Evolutionary conservation across 257 asterid genomes (phyloP).

Genomic region (Nicotiana benthamiana): DNA sequence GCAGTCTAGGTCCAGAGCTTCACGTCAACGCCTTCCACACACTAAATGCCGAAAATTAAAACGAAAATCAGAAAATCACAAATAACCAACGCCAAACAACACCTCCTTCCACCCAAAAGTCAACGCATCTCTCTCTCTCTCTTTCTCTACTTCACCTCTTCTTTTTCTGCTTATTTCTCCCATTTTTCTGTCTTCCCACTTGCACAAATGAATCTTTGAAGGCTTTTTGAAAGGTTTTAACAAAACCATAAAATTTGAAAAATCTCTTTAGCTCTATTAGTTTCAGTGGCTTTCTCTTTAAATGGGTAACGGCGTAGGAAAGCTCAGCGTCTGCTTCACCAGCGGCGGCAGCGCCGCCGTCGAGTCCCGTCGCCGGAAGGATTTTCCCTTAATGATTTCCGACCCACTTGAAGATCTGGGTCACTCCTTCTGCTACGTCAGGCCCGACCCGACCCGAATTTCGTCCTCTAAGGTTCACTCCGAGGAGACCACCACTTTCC

Average conservation of each 20-base stretch:
- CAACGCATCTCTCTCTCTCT: slow-evolving; percentile 38
- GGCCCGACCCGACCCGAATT: slow-evolving; percentile 49
- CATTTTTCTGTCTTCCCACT: background rate
- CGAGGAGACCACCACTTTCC: slow-evolving; percentile 51
- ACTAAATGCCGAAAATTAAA: background rate
- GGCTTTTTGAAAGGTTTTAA: background rate
- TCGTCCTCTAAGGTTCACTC: slow-evolving; percentile 63
- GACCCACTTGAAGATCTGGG: slow-evolving; percentile 86
- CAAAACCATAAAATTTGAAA: background rate
- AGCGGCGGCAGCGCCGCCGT: slow-evolving; percentile 21
- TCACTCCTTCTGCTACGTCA: slow-evolving; percentile 83
- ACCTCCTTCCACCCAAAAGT: slow-evolving; percentile 26
- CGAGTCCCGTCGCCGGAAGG: slow-evolving; percentile 44
- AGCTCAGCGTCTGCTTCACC: slow-evolving; percentile 69
- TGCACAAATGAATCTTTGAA: background rate
- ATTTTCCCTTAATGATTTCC: slow-evolving; percentile 35
- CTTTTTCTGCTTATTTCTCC: slow-evolving; percentile 1
- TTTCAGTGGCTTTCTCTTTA: background rate
- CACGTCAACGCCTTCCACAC: slow-evolving; percentile 8
- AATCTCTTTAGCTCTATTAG: background rate
- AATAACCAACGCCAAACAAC: slow-evolving; percentile 14
- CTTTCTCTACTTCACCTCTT: slow-evolving; percentile 7
- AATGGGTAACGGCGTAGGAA: slow-evolving; percentile 97
- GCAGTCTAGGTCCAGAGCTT: background rate
- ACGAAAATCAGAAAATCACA: background rate